phyloP scores from a whole-genome alignment of 1,139 yeast genomes.

The Suhomyces chickasaworum region DNA sequence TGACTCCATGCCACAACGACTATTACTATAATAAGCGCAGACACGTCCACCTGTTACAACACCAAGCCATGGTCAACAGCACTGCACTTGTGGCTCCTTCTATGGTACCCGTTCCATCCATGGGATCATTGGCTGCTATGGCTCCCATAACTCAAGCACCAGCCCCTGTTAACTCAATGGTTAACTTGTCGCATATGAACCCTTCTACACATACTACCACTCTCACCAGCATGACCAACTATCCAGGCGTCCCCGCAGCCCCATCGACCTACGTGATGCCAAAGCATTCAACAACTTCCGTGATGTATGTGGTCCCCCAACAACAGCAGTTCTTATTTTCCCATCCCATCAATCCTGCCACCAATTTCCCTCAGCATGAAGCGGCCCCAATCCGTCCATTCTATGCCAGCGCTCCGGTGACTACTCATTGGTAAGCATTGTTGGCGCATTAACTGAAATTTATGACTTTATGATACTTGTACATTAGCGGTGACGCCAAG shows the following conservation, averaged over 20 bases:
- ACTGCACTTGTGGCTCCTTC: not conserved
- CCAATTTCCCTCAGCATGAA: conserved; percentile 6
- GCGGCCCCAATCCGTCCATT: conserved; percentile 3
- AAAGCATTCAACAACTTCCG: conserved; percentile 6
- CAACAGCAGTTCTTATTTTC: conserved; percentile 10
- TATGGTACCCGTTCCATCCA: not conserved
- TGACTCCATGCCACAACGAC: conserved; percentile 18
- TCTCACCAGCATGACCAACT: not conserved
- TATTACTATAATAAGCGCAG: conserved; percentile 18
- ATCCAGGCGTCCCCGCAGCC: not conserved
- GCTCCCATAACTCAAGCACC: not conserved
- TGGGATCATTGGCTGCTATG: not conserved
- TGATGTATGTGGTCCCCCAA: conserved; percentile 9
- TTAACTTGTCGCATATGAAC: not conserved
- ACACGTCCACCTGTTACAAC: conserved; percentile 11
- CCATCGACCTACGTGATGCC: not conserved
- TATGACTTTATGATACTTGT: conserved; percentile 4
- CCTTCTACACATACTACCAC: not conserved
- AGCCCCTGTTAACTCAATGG: not conserved
- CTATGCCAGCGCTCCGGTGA: not conserved
- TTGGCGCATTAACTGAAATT: not conserved
- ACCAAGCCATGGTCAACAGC: conserved; percentile 12
- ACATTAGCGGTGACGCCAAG: conserved; percentile 10
- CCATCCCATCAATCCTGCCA: conserved; percentile 1
- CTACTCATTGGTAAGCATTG: conserved; percentile 1